These are phyloP conservation scores for Protoeuglena noctilucae DNA, from an alignment of 139 green algal genomes.

Conservation along the genomic window DNA sequence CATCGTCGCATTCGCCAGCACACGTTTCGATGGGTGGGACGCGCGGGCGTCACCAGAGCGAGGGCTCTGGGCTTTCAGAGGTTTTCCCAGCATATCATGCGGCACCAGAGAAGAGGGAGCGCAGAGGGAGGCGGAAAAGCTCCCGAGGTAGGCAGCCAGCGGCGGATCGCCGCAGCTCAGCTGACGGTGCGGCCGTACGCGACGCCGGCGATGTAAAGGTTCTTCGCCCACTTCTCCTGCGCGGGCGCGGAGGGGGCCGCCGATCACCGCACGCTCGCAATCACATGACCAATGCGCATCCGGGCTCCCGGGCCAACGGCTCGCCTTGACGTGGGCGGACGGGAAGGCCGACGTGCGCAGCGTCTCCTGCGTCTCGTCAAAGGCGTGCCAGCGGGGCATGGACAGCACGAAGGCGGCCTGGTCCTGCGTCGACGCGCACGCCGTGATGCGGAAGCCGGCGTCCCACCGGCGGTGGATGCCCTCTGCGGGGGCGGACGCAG, in stretches of 20 bases:
- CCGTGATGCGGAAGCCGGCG: slow-evolving; percentile 55
- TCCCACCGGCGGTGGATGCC: slow-evolving; percentile 67
- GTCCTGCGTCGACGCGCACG: slow-evolving; percentile 43
- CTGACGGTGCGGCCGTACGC: slow-evolving; percentile 33
- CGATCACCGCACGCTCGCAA: slow-evolving; percentile 4
- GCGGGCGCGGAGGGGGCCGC: slow-evolving; percentile 57
- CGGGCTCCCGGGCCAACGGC: no score
- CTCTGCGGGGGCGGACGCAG: no score
- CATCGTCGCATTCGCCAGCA: no score
- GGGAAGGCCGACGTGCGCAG: slow-evolving; percentile 29
- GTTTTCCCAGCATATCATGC: no score
- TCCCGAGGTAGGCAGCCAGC: no score
- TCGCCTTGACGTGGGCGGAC: slow-evolving; percentile 53
- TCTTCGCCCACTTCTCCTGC: slow-evolving; percentile 44
- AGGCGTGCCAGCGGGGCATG: slow-evolving; percentile 31
- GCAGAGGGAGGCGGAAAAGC: no score
- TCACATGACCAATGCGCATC: slow-evolving; percentile 57
- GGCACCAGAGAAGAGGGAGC: no score
- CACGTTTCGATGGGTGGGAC: no score
- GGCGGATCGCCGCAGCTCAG: no score
- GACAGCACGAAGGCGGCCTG: slow-evolving; percentile 60
- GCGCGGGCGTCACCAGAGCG: no score
- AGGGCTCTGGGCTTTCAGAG: no score
- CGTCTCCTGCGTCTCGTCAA: slow-evolving; percentile 50
- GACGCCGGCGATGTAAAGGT: slow-evolving; percentile 41